Base-by-base conservation (phyloP, 805 yeast genomes). In the Kodamaea hsintzibuensis region DNA sequence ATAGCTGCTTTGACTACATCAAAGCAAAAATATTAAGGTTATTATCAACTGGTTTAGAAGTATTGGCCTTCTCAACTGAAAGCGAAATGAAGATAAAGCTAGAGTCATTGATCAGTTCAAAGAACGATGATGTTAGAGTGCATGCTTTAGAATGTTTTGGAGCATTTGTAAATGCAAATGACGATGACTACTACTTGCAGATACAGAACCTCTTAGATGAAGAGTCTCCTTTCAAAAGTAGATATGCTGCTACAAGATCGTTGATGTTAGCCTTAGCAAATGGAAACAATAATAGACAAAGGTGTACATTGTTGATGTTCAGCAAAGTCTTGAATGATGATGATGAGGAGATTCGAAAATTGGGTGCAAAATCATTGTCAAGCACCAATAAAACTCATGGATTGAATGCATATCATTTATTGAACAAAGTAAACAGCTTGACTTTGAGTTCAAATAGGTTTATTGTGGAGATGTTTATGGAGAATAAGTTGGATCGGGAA, bases 271-370 rank as follows among this genome's bases (percentile, higher is more conserved):
- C 63, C n/a, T 49, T 57, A 7, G 54, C 50, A 63, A 62, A 55
- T 42, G 42, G 44, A 54, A 30, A 45, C 16, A 19, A 40, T 13
- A 10, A 7, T 13, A 42, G 43, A n/a, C 19, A 38, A 25, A 43
- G 19, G 33, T 27, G 52, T 19, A 51, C 49, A 17, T 35, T 43
- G 37, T 61, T 10, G 52, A 70, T 40, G 53, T 58, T 42, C 49
- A 78, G 0, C 74, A 73, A 68, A 12, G 76, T 71, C 56, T 63
- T 86, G 19, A 69, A 70, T 50, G 96, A 90, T 66, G 96, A 89
- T 61, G 93, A 87, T 59, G 82, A 76, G 10, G 83, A 78, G 12
- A 69, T 88, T 5, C 72, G 96, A 53, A 67, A 69, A 0, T 14
- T 60, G 1, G 80, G 89, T 0, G 73, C 89, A 0, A 46, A 58